phyloP scores from a whole-genome alignment of 257 asterid genomes.

The Salvia miltiorrhiza region DNA sequence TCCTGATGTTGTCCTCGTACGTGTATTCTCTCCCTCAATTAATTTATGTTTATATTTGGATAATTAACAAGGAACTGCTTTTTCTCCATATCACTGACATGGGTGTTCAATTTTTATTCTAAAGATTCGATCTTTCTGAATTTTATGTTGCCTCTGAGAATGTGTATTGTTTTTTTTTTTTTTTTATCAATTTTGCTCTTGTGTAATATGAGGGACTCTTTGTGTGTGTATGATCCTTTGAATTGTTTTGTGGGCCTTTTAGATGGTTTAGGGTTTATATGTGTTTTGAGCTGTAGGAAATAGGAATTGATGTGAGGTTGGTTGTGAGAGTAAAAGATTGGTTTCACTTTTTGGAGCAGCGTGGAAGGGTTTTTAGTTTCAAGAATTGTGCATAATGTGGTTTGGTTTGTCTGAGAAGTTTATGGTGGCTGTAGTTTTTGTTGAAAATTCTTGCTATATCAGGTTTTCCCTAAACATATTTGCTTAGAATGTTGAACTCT shows the following conservation, averaged over 20 bases:
- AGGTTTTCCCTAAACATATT: not conserved
- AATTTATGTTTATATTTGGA: not conserved
- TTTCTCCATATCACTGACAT: not conserved
- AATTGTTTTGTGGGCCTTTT: not conserved
- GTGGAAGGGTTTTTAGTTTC: not conserved
- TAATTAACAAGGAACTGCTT: not conserved
- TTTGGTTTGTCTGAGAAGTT: not conserved
- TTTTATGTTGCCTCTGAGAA: not conserved
- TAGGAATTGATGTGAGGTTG: constrained; percentile 9
- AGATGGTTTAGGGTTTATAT: not conserved
- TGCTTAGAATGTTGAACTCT: not conserved
- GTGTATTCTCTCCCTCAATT: constrained; percentile 3
- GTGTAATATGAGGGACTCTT: not conserved
- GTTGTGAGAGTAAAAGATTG: not conserved
- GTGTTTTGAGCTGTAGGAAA: not conserved
- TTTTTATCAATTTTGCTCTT: not conserved
- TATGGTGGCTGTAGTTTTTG: not conserved
- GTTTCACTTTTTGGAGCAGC: not conserved
- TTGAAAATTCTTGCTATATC: not conserved
- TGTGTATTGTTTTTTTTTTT: not conserved
- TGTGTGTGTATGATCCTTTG: constrained; percentile 1
- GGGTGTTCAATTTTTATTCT: constrained; percentile 9
- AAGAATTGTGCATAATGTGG: not conserved
- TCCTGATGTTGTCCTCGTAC: constrained; percentile 49
- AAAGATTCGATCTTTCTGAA: not conserved